These are phyloP conservation scores for Hypoxylon sp. DNA, from an alignment of 2,329 filamentous ascomycete genomes.

Conservation along the genomic window DNA sequence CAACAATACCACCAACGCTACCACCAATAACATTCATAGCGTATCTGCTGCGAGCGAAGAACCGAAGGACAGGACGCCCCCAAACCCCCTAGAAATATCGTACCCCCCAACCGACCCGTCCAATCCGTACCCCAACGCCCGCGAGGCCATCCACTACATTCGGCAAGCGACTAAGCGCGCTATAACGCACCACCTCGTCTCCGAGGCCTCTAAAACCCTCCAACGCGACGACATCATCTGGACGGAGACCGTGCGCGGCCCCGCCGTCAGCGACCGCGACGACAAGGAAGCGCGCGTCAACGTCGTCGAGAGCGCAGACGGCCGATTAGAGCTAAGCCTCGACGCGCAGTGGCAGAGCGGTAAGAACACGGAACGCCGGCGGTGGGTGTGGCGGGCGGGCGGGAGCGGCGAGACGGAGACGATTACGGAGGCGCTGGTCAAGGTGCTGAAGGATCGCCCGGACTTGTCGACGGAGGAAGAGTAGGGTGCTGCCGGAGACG, in stretches of 20 bases:
- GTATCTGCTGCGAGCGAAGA: conserved; percentile 40
- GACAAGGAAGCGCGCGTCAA: conserved; percentile 39
- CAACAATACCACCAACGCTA: conserved; percentile 17
- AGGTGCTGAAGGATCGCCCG: conserved; percentile 7
- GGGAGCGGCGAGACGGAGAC: conserved; percentile 20
- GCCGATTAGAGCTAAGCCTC: conserved; percentile 55
- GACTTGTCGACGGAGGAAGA: neutral
- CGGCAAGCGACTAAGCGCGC: conserved; percentile 55
- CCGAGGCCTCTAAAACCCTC: conserved; percentile 29
- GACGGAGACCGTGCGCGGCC: conserved; percentile 42
- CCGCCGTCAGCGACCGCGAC: conserved; percentile 36
- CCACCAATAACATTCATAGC: conserved; percentile 11
- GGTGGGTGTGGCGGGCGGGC: conserved; percentile 43
- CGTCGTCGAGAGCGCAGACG: conserved; percentile 63
- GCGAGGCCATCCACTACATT: conserved; percentile 61
- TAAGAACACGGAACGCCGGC: neutral
- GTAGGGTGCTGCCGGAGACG: neutral
- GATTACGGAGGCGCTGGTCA: conserved; percentile 13
- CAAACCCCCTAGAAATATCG: conserved; percentile 52
- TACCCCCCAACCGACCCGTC: conserved; percentile 60
- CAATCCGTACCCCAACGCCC: conserved; percentile 59
- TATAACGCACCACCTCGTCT: conserved; percentile 39
- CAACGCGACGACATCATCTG: conserved; percentile 41
- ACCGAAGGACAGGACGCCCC: conserved; percentile 25
- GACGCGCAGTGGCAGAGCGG: conserved; percentile 36